A percentile compares a stretch with the other conserved stretches of the same genome.
Conservation (phyloP, 208 protist genomes). For the Trypanosoma grayi region DNA sequence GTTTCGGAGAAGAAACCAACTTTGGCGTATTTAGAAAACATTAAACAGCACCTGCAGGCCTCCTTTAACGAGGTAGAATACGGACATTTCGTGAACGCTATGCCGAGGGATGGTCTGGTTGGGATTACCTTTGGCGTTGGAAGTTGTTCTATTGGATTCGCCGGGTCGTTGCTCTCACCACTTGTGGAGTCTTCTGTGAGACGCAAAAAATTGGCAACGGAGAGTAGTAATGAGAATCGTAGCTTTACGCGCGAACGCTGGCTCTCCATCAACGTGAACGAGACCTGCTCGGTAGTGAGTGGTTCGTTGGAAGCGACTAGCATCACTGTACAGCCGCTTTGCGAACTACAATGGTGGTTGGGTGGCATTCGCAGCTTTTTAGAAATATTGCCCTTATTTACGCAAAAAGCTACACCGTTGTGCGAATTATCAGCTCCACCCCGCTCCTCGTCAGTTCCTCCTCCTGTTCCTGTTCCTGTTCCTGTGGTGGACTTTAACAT, state of each 20-base stretch:
- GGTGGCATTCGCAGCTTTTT: slow-evolving; percentile 24
- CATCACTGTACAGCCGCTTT: slow-evolving; percentile 45
- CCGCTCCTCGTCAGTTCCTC: background rate
- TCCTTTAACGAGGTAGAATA: background rate
- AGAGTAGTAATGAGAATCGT: slow-evolving; percentile 1
- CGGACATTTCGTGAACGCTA: slow-evolving; percentile 4
- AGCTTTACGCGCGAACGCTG: slow-evolving; percentile 24
- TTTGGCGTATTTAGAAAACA: slow-evolving; percentile 12
- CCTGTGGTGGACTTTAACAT: slow-evolving; percentile 10
- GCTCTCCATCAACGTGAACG: slow-evolving; percentile 57
- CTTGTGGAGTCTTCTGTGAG: slow-evolving; percentile 43
- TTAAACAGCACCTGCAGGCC: slow-evolving; percentile 8
- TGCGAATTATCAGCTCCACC: background rate
- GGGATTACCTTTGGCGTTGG: slow-evolving; percentile 45
- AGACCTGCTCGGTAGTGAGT: slow-evolving; percentile 36
- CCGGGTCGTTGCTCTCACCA: slow-evolving; percentile 44
- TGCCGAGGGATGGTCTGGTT: slow-evolving; percentile 29
- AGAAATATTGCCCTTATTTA: background rate
- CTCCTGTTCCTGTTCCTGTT: too few relatives aligned
- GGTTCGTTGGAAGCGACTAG: slow-evolving; percentile 37
- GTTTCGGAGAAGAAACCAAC: slow-evolving; percentile 4
- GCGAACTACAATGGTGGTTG: slow-evolving; percentile 71
- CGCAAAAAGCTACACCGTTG: background rate
- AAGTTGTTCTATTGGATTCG: slow-evolving; percentile 35
- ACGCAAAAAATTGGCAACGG: background rate